Evolutionary conservation across 2,329 filamentous ascomycete species (phyloP), one percentile per base, ranked within the genome.

Genomic region (Coleophoma crateriformis): DNA sequence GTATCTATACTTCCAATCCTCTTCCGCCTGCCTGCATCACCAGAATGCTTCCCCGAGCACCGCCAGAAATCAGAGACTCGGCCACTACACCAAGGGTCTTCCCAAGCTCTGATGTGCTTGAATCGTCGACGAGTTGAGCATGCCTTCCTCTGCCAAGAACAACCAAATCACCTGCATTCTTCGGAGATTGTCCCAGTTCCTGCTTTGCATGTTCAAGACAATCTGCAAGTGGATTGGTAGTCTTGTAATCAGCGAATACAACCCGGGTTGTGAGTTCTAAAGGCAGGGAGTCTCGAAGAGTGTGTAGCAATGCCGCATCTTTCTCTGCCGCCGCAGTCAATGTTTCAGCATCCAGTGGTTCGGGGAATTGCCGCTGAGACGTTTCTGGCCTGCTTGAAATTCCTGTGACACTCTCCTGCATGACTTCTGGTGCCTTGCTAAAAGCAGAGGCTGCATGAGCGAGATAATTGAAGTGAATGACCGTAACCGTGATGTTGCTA

Each of bases 401-500:
- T 13, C 10, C 22, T n/a, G 19, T 37, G 20, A 44, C 15, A 14
- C 14, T 39, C 10, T 49, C 37, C n/a, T 47, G 43, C n/a, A 47
- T 46, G n/a, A 51, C 46, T 46, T 56, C 52, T 7, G 52, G 44
- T 20, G 42, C n/a, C 44, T 57, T 58, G 11, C 13, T 48, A 5
- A 12, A 14, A 33, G 10, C 50, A 32, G 22, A 41, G n/a, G 39
- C 42, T 14, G 61, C 55, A 8, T 58, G 50, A 14, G 59, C 48
- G 14, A 58, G 58, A 13, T 51, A 54, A 50, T 67, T 68, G 22
- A 88, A 74, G 53, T 84, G 82, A 1, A 87, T 73, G 33, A 96
- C 78, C 0, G 88, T 92, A 0, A 84, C 88, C 0, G 88, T 91
- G 22, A 96, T 82, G 40, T 87, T 81, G 4, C 81, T 77, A 60